Conservation (phyloP, 441 rosid species). For the Pelargonium cotyledonis region DNA sequence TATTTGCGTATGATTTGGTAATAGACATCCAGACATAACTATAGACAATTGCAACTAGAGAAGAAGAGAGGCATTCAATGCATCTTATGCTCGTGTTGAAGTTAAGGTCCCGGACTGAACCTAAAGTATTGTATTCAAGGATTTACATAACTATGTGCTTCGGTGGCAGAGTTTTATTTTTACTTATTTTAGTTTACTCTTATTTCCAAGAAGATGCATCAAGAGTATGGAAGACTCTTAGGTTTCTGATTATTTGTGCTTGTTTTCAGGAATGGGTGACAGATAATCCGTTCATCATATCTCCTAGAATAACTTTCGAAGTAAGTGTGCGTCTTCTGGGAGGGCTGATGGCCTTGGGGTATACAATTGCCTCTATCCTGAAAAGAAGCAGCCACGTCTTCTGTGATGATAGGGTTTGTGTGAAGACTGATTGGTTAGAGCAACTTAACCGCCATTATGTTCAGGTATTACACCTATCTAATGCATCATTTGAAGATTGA, state of each 20-base stretch:
- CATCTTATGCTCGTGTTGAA: not conserved
- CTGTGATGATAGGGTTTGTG: slow-evolving; percentile 60
- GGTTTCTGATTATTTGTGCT: slow-evolving; percentile 21
- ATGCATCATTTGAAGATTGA: slow-evolving; percentile 5
- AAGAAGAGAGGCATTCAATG: not conserved
- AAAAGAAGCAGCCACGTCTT: slow-evolving; percentile 92
- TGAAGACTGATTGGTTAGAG: slow-evolving; percentile 95
- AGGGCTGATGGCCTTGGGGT: slow-evolving; percentile 97
- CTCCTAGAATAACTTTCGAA: slow-evolving; percentile 96
- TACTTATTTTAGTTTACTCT: not conserved
- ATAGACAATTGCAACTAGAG: not conserved
- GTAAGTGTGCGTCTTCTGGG: slow-evolving; percentile 94
- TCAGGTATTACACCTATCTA: slow-evolving; percentile 50
- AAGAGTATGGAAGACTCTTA: slow-evolving; percentile 7
- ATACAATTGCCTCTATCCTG: slow-evolving; percentile 82
- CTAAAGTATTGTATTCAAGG: not conserved
- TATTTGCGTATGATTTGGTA: not conserved
- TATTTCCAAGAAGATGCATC: not conserved
- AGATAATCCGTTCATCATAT: slow-evolving; percentile 93
- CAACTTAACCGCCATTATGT: slow-evolving; percentile 84
- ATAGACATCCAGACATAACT: not conserved
- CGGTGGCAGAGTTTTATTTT: not conserved
- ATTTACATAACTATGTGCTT: slow-evolving; percentile 1
- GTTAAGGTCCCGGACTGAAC: not conserved
- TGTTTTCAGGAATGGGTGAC: slow-evolving; percentile 93